phyloP scores from a whole-genome alignment of 768 basidiomycete species.

The Suillus hirtellus region DNA sequence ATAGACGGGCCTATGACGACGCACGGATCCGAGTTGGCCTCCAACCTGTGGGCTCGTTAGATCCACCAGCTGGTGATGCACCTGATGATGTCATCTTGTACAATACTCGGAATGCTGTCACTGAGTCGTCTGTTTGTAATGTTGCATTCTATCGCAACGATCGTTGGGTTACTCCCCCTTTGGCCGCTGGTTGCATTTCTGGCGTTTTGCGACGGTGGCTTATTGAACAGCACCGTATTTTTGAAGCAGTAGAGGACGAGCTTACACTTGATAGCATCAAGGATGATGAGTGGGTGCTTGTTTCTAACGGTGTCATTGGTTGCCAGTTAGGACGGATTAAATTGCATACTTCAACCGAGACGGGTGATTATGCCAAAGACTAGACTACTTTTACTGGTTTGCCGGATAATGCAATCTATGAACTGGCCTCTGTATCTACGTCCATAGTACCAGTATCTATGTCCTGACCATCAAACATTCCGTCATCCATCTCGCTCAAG shows the following conservation, averaged over 20 bases:
- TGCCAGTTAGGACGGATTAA: constrained; percentile 53
- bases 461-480: constrained; percentile 58
- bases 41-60: constrained; percentile 28
- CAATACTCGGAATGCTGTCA: constrained; percentile 50
- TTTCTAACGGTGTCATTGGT: constrained; percentile 74
- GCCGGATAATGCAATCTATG: not conserved
- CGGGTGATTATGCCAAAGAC: not conserved
- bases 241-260: constrained; percentile 46
- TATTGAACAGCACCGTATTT: constrained; percentile 56
- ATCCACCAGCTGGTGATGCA: constrained; percentile 15
- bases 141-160: constrained; percentile 60
- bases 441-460: constrained; percentile 43
- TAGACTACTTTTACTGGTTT: constrained; percentile 21
- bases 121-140: constrained; percentile 72
- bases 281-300: constrained; percentile 62
- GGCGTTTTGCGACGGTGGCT: constrained; percentile 74
- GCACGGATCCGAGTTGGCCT: constrained; percentile 61
- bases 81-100: constrained; percentile 64
- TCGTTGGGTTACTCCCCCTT: constrained; percentile 67
- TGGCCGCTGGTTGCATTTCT: constrained; percentile 64
- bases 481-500: constrained; percentile 84
- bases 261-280: constrained; percentile 45
- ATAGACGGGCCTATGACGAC: constrained; percentile 55
- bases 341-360: constrained; percentile 8
- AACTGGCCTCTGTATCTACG: constrained; percentile 24